These are phyloP conservation scores for Pythium aphanidermatum DNA, from an alignment of 352 stramenopile species.

Conservation along the genomic window DNA sequence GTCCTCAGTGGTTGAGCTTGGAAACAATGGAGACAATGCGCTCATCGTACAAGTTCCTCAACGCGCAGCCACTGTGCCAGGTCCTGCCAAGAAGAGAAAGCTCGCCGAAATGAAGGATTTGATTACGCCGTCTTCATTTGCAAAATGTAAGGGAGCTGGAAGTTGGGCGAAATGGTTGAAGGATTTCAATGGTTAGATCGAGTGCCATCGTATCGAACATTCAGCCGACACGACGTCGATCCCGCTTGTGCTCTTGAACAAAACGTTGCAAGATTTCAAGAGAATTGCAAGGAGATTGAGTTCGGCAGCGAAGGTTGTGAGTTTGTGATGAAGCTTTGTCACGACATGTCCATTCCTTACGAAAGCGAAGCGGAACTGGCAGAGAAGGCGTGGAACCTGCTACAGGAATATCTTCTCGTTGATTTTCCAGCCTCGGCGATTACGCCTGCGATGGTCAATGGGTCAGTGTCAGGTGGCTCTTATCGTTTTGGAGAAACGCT, in stretches of 20 bases:
- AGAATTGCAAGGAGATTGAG: conserved; percentile 22
- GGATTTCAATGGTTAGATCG: conserved; percentile 19
- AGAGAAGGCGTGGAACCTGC: conserved; percentile 14
- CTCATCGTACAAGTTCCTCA: neutral
- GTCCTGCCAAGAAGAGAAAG: conserved; percentile 27
- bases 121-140: conserved; percentile 22
- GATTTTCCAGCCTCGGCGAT: conserved; percentile 6
- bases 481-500: conserved; percentile 11
- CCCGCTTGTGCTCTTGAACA: conserved; percentile 21
- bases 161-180: conserved; percentile 19
- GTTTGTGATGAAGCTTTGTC: conserved; percentile 12
- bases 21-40: neutral
- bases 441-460: conserved; percentile 1
- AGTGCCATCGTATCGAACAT: conserved; percentile 18
- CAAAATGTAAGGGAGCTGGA: conserved; percentile 13
- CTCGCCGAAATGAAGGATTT: conserved; percentile 15
- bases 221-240: conserved; percentile 8
- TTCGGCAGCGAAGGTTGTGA: conserved; percentile 14
- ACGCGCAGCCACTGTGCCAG: no score
- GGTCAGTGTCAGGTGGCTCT: conserved; percentile 19
- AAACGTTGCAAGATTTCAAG: conserved; percentile 18
- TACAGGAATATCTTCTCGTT: conserved; percentile 11
- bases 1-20: neutral
- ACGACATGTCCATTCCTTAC: conserved; percentile 17
- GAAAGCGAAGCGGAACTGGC: conserved; percentile 13